phyloP scores from a whole-genome alignment of 2,329 filamentous ascomycete genomes.

The Fusarium continuum region DNA sequence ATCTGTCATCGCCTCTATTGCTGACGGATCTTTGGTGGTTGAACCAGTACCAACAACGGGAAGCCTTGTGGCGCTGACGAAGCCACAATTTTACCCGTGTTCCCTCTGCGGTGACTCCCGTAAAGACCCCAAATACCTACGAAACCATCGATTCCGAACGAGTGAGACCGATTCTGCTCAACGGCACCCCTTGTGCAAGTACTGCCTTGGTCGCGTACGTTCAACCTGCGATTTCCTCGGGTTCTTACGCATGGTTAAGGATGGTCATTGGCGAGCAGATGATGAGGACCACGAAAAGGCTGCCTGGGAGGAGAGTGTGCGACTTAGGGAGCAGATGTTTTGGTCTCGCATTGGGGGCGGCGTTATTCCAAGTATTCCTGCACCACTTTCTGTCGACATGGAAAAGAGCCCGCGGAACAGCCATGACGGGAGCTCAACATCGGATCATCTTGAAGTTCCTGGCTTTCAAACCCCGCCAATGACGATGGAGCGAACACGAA shows the following conservation, averaged over 20 bases:
- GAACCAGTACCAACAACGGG: slow-evolving; percentile 79
- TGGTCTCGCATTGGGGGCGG: slow-evolving; percentile 94
- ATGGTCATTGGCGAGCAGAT: slow-evolving; percentile 88
- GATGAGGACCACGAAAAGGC: slow-evolving; percentile 84
- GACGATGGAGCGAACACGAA: slow-evolving; percentile 31
- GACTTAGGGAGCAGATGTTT: slow-evolving; percentile 93
- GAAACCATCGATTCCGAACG: slow-evolving; percentile 88
- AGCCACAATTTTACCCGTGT: slow-evolving; percentile 73
- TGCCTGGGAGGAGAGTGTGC: slow-evolving; percentile 94
- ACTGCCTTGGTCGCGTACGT: slow-evolving; percentile 84
- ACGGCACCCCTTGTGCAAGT: slow-evolving; percentile 87
- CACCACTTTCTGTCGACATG: slow-evolving; percentile 37
- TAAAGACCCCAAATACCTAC: slow-evolving; percentile 73
- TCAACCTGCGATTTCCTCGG: slow-evolving; percentile 93
- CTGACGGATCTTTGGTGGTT: slow-evolving; percentile 85
- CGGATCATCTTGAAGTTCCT: slow-evolving; percentile 34
- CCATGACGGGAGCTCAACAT: slow-evolving; percentile 43
- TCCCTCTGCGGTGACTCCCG: slow-evolving; percentile 88
- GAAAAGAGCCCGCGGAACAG: slow-evolving; percentile 50
- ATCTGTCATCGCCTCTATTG: slow-evolving; percentile 82
- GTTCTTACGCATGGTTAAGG: slow-evolving; percentile 89
- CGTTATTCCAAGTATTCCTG: slow-evolving; percentile 72
- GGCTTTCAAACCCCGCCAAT: slow-evolving; percentile 37
- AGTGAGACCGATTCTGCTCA: slow-evolving; percentile 88
- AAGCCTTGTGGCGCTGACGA: slow-evolving; percentile 59